Evolutionary conservation across 2,329 filamentous ascomycete species (phyloP).

Genomic region (Trichoderma aggressivum): DNA sequence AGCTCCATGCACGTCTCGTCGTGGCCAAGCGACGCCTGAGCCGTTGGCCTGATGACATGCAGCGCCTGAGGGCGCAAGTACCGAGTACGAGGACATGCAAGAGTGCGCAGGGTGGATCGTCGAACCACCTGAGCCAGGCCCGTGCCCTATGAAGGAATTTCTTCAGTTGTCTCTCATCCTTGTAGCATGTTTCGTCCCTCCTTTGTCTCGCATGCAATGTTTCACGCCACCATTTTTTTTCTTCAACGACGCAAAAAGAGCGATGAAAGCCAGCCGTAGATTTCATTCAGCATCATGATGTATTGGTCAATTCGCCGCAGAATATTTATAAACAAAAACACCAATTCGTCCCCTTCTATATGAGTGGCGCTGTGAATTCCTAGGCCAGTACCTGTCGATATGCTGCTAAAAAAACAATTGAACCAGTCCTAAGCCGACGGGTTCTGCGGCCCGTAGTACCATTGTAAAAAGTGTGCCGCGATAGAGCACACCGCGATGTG

Average conservation of each 20-base stretch:
- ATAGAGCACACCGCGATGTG: background rate
- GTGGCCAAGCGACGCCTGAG: background rate
- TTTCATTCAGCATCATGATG: background rate
- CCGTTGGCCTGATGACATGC: background rate
- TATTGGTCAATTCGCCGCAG: background rate
- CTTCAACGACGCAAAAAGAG: background rate
- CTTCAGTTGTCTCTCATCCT: background rate
- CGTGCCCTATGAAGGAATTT: constrained; percentile 9
- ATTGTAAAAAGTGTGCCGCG: background rate
- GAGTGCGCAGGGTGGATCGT: background rate
- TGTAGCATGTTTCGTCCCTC: constrained; percentile 11
- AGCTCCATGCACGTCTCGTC: background rate
- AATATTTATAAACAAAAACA: background rate
- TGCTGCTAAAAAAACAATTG: background rate
- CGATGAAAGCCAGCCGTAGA: background rate
- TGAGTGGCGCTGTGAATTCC: background rate
- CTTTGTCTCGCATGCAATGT: constrained; percentile 13
- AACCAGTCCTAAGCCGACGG: background rate
- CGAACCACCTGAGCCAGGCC: background rate
- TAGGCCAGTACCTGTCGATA: background rate
- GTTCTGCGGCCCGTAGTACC: background rate
- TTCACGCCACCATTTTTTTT: constrained; percentile 1
- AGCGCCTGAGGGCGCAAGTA: background rate
- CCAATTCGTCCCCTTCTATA: background rate
- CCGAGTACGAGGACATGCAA: background rate